Evolutionary conservation across 176 grass and related monocot genomes (phyloP).

Genomic region (Carex littledalei): DNA sequence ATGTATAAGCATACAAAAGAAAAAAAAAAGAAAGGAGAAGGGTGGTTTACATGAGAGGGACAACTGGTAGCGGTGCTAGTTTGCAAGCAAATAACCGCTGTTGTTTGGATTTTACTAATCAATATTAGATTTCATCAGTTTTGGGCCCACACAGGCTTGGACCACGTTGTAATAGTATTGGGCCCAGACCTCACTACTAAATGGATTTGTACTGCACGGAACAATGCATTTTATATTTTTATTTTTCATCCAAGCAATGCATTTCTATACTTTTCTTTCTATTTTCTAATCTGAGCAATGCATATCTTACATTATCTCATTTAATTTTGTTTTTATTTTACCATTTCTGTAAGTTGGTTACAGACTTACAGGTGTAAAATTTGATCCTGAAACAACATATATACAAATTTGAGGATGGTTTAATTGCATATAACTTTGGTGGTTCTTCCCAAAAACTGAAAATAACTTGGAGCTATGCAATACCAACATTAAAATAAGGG

Average conservation of each 20-base stretch:
- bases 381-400: background rate
- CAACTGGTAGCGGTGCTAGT: background rate
- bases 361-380: background rate
- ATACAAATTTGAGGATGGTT: background rate
- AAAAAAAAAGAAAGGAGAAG: background rate
- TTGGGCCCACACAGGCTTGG: background rate
- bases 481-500: background rate
- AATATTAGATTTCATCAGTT: background rate
- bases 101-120: background rate
- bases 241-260: too few species aligned
- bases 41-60: background rate
- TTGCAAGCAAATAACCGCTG: background rate
- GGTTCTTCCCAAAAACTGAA: background rate
- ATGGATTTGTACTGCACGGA: background rate
- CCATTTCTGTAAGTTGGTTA: background rate
- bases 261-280: too few species aligned
- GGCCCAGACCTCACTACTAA: background rate
- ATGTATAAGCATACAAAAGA: background rate
- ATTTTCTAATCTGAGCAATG: too few species aligned
- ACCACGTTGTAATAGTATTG: background rate
- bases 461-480: background rate
- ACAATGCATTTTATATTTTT: too few species aligned
- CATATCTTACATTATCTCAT: too few species aligned
- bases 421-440: background rate
- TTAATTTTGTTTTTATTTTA: too few species aligned